Percentiles rank a stretch among this genome's conserved stretches.
phyloP scores from a whole-genome alignment of 352 stramenopile genomes.

The Phytopythium oedochilum region DNA sequence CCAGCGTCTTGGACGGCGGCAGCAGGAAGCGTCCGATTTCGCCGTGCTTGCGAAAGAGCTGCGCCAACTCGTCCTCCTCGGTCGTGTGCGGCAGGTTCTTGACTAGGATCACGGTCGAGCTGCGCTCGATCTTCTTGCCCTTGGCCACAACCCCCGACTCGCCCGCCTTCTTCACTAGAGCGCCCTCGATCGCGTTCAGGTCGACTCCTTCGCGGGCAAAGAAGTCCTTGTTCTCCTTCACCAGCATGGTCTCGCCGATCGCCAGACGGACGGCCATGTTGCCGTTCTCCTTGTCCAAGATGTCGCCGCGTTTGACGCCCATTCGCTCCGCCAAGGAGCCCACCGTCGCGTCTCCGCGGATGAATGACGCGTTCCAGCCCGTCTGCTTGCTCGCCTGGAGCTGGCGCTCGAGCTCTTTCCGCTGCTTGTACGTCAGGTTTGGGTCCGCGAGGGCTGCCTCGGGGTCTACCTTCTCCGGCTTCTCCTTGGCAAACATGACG shows the following conservation, averaged over 20 bases:
- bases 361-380: constrained; percentile 96
- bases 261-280: constrained; percentile 98
- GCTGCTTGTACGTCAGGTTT: constrained; percentile 85
- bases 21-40: constrained; percentile 86
- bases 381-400: constrained; percentile 70
- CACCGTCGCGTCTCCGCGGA: constrained; percentile 68
- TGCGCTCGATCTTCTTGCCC: constrained; percentile 83
- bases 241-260: constrained; percentile 96
- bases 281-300: constrained; percentile 93
- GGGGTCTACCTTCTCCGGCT: constrained; percentile 57
- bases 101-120: constrained; percentile 94
- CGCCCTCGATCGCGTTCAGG: constrained; percentile 90
- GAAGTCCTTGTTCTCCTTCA: constrained; percentile 98
- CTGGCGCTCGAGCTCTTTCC: constrained; percentile 89
- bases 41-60: constrained; percentile 93
- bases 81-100: constrained; percentile 98
- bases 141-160: constrained; percentile 22
- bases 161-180: constrained; percentile 52
- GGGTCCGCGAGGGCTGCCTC: constrained; percentile 51
- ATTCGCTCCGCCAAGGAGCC: constrained; percentile 81
- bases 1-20: constrained; percentile 93
- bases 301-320: constrained; percentile 91
- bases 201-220: constrained; percentile 94
- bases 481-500: constrained; percentile 87
- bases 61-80: constrained; percentile 90